Base-by-base conservation (phyloP, 345 rosid species). In the Excoecaria cochinchinensis region DNA sequence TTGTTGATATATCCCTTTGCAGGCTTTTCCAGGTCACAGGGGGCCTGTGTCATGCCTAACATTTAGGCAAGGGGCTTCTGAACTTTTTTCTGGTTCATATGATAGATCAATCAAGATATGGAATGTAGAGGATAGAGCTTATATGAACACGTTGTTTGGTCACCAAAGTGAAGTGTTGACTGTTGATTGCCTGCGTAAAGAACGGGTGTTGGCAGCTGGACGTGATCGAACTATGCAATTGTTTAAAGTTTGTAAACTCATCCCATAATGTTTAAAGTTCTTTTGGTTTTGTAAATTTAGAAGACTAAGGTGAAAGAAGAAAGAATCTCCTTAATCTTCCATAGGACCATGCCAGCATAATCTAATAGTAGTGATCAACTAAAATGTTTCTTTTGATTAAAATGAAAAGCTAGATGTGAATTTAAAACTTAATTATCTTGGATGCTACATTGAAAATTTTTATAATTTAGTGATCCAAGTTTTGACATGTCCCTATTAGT, bases 61-160 rank as follows among this genome's bases (percentile, higher is more conserved):
- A 71, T 96, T 93, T 88, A 88, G 97, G 88, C 87, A 89, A 57
- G 97, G 97, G 47, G 87, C 93, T 50, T 39, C 92, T 0, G 99
- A 96, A 71, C 89, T 96, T 81, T 94, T 90, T 83, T 96, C 98
- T 86, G 99, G 98, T 85, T 96, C 99, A 64, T 96, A 84, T 85
- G 99, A 94, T 85, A 83, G 98, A 81, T 90, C 91, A n/a, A 79
- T 90, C 74, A 94, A 94, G 86, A 86, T 88, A 75, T 96, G 98
- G 98, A 96, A 94, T 77, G 89, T 70, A 11, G 98, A 92, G 74
- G 99, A 96, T 72, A 92, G 92, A 83, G 86, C 97, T 60, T 94
- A 90, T 73, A 81, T 96, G 70, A 84, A 50, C 55, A 92, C 97
- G 46, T 77, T 83, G 77, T 91, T 86, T 83, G 99, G 99, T 70